phyloP scores from a whole-genome alignment of 2,329 filamentous ascomycete genomes.

The Pseudocercospora fuligena region DNA sequence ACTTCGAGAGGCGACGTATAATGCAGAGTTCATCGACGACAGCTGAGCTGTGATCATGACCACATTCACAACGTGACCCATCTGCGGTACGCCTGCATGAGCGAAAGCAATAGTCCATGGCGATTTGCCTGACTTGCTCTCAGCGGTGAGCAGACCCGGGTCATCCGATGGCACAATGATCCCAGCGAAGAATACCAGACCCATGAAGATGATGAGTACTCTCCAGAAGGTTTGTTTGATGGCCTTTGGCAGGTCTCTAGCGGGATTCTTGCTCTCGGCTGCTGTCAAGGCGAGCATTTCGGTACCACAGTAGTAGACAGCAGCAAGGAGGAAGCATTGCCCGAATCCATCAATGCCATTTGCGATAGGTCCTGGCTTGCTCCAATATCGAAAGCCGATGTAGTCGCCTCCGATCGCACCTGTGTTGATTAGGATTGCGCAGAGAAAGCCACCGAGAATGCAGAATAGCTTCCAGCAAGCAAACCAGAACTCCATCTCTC shows the following conservation, averaged over 20 bases:
- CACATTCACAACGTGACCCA: slow-evolving; percentile 24
- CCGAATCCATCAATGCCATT: slow-evolving; percentile 25
- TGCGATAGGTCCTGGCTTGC: slow-evolving; percentile 15
- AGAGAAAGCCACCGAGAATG: slow-evolving; percentile 9
- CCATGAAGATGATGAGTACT: slow-evolving; percentile 21
- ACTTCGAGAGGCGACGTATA: slow-evolving; percentile 18
- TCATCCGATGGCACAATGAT: slow-evolving; percentile 21
- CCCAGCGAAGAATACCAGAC: slow-evolving; percentile 24
- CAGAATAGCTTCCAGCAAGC: slow-evolving; percentile 23
- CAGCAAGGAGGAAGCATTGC: slow-evolving; percentile 22
- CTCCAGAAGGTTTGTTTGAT: slow-evolving; percentile 22
- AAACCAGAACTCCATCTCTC: slow-evolving; percentile 24
- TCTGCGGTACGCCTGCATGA: slow-evolving; percentile 19
- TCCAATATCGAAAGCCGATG: slow-evolving; percentile 24
- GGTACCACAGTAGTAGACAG: slow-evolving; percentile 22
- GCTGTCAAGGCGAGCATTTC: slow-evolving; percentile 23
- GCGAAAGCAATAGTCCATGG: slow-evolving; percentile 23
- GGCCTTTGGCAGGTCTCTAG: slow-evolving; percentile 18
- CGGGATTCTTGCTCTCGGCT: slow-evolving; percentile 18
- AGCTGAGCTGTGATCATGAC: slow-evolving; percentile 16
- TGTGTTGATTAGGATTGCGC: slow-evolving; percentile 15
- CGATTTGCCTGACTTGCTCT: slow-evolving; percentile 19
- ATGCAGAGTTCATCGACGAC: slow-evolving; percentile 17
- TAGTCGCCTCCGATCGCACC: slow-evolving; percentile 23
- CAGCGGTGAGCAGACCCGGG: slow-evolving; percentile 19